Percentiles rank a stretch among this genome's conserved stretches.
Evolutionary conservation across 2,329 filamentous ascomycete species (phyloP).

Genomic region (Botryotinia convoluta): DNA sequence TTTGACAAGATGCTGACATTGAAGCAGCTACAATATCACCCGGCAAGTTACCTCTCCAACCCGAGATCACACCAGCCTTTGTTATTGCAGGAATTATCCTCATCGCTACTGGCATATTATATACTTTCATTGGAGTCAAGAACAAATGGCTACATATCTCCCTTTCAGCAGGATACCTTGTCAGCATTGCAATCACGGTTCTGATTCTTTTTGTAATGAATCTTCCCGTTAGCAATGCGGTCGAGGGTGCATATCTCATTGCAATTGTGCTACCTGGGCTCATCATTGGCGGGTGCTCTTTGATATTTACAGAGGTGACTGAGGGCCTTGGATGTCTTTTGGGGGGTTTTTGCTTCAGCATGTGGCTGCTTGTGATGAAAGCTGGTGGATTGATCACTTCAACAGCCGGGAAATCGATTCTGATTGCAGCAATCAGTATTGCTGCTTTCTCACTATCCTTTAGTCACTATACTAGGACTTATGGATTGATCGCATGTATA

Average conservation of each 20-base stretch:
- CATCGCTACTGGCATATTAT: conserved; percentile 66
- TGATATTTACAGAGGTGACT: conserved; percentile 81
- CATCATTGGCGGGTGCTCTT: conserved; percentile 68
- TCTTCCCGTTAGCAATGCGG: conserved; percentile 67
- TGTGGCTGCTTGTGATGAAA: conserved; percentile 80
- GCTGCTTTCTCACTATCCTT: conserved; percentile 73
- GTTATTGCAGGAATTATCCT: conserved; percentile 76
- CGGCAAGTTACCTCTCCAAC: conserved; percentile 66
- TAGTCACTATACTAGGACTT: conserved; percentile 72
- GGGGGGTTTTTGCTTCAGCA: conserved; percentile 39
- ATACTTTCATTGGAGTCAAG: conserved; percentile 78
- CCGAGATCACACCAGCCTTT: conserved; percentile 75
- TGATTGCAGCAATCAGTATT: conserved; percentile 71
- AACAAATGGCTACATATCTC: conserved; percentile 77
- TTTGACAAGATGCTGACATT: conserved; percentile 9
- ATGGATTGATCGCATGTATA: conserved; percentile 72
- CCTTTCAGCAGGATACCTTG: conserved; percentile 73
- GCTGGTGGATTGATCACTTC: conserved; percentile 70
- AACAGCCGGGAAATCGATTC: conserved; percentile 62
- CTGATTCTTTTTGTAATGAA: conserved; percentile 88
- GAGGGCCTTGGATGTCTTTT: conserved; percentile 65
- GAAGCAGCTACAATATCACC: conserved; percentile 33
- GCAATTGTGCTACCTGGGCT: conserved; percentile 71
- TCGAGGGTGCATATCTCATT: conserved; percentile 85
- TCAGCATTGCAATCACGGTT: conserved; percentile 71